Conservation (phyloP, 805 yeast species). For the Zygotorulaspora chibaensis region DNA sequence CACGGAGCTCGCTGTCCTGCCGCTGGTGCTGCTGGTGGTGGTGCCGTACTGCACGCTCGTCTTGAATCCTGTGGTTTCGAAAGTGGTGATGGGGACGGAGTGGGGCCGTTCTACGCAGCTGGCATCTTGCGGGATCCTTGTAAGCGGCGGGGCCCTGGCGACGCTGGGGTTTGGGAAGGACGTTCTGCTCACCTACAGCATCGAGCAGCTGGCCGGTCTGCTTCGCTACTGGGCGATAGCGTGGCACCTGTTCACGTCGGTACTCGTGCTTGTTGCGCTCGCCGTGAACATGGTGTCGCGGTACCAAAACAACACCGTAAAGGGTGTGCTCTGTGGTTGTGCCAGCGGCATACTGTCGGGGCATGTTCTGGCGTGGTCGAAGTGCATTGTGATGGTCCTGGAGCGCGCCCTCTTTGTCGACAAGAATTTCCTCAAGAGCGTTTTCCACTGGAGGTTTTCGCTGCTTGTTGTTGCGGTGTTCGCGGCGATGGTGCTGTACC, state of each 20-base stretch:
- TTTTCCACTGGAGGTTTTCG: neutral
- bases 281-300: neutral
- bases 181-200: constrained; percentile 19
- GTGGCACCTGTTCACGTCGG: neutral
- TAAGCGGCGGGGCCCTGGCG: neutral
- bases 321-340: neutral
- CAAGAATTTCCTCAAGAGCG: neutral
- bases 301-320: neutral
- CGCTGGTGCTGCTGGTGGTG: too few species aligned
- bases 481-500: neutral
- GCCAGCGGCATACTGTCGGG: constrained; percentile 72
- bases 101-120: neutral
- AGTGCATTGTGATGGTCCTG: constrained; percentile 44
- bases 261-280: neutral
- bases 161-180: neutral
- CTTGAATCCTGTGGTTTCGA: neutral
- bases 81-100: neutral
- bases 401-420: neutral
- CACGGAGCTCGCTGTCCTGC: too few species aligned
- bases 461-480: neutral
- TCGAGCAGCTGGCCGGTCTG: constrained; percentile 34
- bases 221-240: neutral
- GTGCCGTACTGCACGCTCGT: too few species aligned
- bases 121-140: neutral
- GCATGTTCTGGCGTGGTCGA: constrained; percentile 81